Conservation (phyloP, 768 basidiomycete species). For the Boletus tylopilopsis region DNA sequence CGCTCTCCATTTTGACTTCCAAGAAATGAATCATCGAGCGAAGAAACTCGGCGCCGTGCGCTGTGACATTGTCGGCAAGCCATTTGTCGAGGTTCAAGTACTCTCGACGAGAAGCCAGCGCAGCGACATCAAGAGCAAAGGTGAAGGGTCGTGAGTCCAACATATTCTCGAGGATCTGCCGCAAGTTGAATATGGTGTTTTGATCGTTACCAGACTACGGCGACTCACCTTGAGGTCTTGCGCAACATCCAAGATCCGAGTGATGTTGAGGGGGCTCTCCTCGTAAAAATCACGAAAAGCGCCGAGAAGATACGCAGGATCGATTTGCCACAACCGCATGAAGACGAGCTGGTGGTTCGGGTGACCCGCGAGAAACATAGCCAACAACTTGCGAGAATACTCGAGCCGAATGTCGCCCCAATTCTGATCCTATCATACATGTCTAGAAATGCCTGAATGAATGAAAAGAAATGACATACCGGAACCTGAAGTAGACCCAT, state of each 20-base stretch:
- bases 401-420: constrained; percentile 90
- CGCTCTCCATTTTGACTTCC: constrained; percentile 89
- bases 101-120: constrained; percentile 88
- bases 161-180: constrained; percentile 85
- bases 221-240: constrained; percentile 83
- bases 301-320: constrained; percentile 79
- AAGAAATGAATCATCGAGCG: constrained; percentile 85
- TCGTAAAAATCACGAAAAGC: constrained; percentile 92
- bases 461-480: constrained; percentile 45
- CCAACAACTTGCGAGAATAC: constrained; percentile 78
- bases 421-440: constrained; percentile 52
- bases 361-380: constrained; percentile 88
- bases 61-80: constrained; percentile 82
- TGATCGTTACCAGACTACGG: background rate
- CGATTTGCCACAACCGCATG: constrained; percentile 92
- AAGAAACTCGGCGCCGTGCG: constrained; percentile 83
- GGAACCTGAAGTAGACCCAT: constrained; percentile 90
- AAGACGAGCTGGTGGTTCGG: constrained; percentile 97
- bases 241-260: constrained; percentile 90
- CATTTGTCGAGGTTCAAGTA: constrained; percentile 96
- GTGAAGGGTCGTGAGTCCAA: constrained; percentile 85
- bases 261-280: constrained; percentile 90
- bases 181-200: constrained; percentile 1
- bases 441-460: background rate
- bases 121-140: constrained; percentile 92